A percentile compares a stretch with the other conserved stretches of the same genome.
Conservation (phyloP, 176 grass and related monocot genomes). For the Oryza officinalis region DNA sequence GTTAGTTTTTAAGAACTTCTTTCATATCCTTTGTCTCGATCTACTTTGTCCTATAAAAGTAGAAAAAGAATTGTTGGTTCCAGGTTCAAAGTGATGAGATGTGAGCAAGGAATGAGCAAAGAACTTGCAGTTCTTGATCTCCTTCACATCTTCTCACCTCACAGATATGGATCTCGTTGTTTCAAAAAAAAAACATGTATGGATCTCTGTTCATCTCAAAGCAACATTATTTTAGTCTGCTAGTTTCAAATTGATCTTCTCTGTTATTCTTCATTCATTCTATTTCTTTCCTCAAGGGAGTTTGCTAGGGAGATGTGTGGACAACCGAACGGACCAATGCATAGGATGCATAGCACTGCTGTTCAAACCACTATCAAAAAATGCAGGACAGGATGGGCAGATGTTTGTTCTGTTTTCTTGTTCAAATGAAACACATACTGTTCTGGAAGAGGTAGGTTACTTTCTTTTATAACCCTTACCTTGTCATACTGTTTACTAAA, state of each 20-base stretch:
- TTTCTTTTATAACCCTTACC: neutral
- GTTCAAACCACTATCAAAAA: neutral
- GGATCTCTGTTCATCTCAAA: too few relatives aligned
- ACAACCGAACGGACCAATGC: neutral
- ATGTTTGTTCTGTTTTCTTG: neutral
- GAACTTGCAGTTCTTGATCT: too few relatives aligned
- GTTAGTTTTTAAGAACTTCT: too few relatives aligned
- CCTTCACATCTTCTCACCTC: too few relatives aligned
- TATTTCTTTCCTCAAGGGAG: neutral
- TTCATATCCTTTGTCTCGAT: too few relatives aligned
- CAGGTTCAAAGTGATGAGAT: too few relatives aligned
- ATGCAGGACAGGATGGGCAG: neutral
- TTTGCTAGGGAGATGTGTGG: neutral
- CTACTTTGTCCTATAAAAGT: too few relatives aligned
- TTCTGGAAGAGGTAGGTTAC: neutral
- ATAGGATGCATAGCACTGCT: neutral
- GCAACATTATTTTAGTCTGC: too few relatives aligned
- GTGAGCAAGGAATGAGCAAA: too few relatives aligned
- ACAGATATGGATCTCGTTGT: too few relatives aligned
- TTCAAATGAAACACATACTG: neutral
- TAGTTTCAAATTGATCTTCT: neutral
- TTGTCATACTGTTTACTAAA: neutral
- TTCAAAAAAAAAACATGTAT: too few relatives aligned
- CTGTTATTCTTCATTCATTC: neutral
- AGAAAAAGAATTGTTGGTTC: too few relatives aligned